Conservation (phyloP, 1,284 basidiomycete genomes). For the Puccinia hordei region DNA sequence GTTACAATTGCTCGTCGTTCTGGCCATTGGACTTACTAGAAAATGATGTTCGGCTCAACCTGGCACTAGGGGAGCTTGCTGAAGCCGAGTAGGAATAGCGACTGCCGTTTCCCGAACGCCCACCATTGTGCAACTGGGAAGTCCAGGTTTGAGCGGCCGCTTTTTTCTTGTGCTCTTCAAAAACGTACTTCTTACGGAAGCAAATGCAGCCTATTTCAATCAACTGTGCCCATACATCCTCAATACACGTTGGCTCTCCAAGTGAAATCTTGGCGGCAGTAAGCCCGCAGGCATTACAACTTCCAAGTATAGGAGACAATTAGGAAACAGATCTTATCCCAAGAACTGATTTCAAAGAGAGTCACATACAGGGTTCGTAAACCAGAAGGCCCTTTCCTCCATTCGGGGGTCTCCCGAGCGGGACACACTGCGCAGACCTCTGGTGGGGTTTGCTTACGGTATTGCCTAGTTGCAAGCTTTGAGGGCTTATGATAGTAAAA, state of each 20-base stretch:
- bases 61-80: neutral
- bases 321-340: neutral
- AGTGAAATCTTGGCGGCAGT: conserved; percentile 42
- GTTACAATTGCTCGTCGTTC: conserved; percentile 12
- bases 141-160: conserved; percentile 42
- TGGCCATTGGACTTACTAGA: neutral
- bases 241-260: conserved; percentile 32
- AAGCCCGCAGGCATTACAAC: conserved; percentile 48
- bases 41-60: neutral
- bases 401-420: conserved; percentile 30
- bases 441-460: conserved; percentile 48
- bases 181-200: conserved; percentile 17
- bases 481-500: neutral
- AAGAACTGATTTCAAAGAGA: neutral
- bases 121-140: conserved; percentile 13
- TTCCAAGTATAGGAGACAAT: neutral
- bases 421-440: conserved; percentile 42
- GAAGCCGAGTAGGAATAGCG: conserved; percentile 12
- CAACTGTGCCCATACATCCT: conserved; percentile 46
- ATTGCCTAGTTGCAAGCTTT: conserved; percentile 37
- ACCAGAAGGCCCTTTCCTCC: conserved; percentile 50
- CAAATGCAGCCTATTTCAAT: conserved; percentile 32
- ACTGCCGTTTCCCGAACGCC: neutral
- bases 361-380: conserved; percentile 45
- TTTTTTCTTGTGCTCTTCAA: conserved; percentile 27